Evolutionary conservation across 371 early-diverging fungal species (phyloP).

Genomic region (Mortierella sp.): DNA sequence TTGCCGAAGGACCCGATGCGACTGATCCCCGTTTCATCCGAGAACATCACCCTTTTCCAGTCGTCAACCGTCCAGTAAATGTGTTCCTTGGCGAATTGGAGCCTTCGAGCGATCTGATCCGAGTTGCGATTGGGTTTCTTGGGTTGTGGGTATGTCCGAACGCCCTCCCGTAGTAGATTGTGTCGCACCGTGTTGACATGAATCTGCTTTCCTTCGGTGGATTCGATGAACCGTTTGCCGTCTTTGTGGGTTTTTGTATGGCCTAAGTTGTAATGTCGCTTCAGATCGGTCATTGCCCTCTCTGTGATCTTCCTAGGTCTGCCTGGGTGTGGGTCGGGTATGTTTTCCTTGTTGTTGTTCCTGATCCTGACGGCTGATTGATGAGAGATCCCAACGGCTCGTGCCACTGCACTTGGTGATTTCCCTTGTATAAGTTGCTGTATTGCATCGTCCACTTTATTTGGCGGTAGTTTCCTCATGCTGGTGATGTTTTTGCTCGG

Average conservation of each 20-base stretch:
- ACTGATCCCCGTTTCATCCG: too few species aligned
- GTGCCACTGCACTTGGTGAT: background rate
- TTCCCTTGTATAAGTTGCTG: background rate
- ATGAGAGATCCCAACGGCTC: background rate
- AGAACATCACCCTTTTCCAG: too few species aligned
- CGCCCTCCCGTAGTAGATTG: too few species aligned
- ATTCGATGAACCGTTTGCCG: background rate
- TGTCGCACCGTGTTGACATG: background rate
- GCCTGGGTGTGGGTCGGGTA: background rate
- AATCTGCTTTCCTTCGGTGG: background rate
- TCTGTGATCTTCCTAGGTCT: background rate
- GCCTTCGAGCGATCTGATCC: too few species aligned
- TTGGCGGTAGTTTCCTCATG: too few species aligned
- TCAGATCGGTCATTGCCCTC: background rate
- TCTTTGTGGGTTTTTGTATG: background rate
- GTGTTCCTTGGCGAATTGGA: too few species aligned
- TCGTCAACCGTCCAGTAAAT: too few species aligned
- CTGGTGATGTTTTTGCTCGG: too few species aligned
- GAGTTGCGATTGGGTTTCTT: too few species aligned
- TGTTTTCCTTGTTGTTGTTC: background rate
- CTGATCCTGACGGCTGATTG: background rate
- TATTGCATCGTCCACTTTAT: background rate
- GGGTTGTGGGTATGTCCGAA: too few species aligned
- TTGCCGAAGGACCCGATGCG: slow-evolving; percentile 14
- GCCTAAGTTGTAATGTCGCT: background rate